These are phyloP conservation scores for Monosporascus sp. DNA, from an alignment of 2,329 filamentous ascomycete genomes.

Conservation along the genomic window DNA sequence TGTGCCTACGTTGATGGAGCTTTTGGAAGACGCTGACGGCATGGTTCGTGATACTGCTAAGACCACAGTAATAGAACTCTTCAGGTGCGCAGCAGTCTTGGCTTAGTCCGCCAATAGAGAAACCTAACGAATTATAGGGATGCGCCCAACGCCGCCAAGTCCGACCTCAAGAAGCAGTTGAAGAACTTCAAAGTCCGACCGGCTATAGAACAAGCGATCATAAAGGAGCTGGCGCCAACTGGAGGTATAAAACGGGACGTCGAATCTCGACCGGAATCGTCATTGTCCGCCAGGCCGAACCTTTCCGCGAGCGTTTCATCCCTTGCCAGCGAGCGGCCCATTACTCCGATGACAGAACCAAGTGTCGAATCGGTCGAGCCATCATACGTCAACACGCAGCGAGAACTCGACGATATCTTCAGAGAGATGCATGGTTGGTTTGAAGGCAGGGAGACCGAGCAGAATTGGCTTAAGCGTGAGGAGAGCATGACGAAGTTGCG, in stretches of 20 bases:
- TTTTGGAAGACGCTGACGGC: slow-evolving; percentile 85
- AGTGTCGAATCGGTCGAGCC: slow-evolving; percentile 70
- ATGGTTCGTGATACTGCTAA: slow-evolving; percentile 83
- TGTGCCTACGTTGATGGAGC: slow-evolving; percentile 75
- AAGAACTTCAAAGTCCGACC: slow-evolving; percentile 79
- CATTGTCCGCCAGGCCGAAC: slow-evolving; percentile 28
- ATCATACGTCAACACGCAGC: slow-evolving; percentile 73
- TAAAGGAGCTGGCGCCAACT: slow-evolving; percentile 62
- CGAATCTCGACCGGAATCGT: slow-evolving; percentile 36
- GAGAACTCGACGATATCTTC: slow-evolving; percentile 85
- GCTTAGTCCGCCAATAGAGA: background rate
- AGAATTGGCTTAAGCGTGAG: slow-evolving; percentile 86
- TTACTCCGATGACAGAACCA: slow-evolving; percentile 58
- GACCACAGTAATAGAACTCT: slow-evolving; percentile 77
- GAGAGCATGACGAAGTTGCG: slow-evolving; percentile 73
- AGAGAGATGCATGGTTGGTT: slow-evolving; percentile 76
- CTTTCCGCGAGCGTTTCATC: slow-evolving; percentile 50
- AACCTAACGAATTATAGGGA: slow-evolving; percentile 39
- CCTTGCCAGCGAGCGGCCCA: slow-evolving; percentile 42
- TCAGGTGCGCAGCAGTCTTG: slow-evolving; percentile 49
- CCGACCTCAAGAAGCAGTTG: slow-evolving; percentile 81
- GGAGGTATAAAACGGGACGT: slow-evolving; percentile 27
- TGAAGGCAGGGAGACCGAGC: slow-evolving; percentile 82
- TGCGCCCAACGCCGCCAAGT: slow-evolving; percentile 77
- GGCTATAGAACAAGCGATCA: slow-evolving; percentile 76